Base-by-base conservation (phyloP, 2,329 filamentous ascomycete species). In the Colletotrichum camelliae region DNA sequence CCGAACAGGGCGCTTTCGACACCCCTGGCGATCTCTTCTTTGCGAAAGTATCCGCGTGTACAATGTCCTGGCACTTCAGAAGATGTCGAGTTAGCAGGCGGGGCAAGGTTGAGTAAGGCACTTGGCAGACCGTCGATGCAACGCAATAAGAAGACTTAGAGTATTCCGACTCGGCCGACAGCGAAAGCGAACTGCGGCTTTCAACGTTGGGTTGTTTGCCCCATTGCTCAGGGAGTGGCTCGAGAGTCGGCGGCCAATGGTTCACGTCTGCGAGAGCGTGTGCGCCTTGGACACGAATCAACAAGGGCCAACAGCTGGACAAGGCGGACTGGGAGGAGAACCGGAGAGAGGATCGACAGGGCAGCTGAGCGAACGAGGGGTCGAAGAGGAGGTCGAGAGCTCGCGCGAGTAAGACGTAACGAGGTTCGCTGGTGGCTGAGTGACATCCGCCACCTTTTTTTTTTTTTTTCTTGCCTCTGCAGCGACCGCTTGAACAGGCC, bases 271-370 rank as follows among this genome's bases (percentile, higher is more conserved):
- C 31, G 39, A 39, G 37, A 24, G 24, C 31, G 37, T 75, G 57
- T 72, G 62, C 39, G 69, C 62, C 72, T 72, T 21, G 61, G 55
- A 33, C 18, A 16, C 48, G 55, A 57, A 48, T 48, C 29, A 55
- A 73, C 69, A 64, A 29, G 73, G 74, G 64, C 74, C 74, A 74
- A 48, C 58, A 65, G 43, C 64, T 73, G 70, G 37, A 74, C 74
- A 76, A 76, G 74, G 74, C 74, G 74, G 58, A 74, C 57, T 75
- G 39, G 16, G 18, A 58, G 18, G 37, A 73, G 57, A 35, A 48
- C 7, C 58, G 3, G 5, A 24, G 33, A 37, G 60, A 21, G 29
- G 29, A 62, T 21, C 16, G 31, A 60, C 57, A 60, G 57, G 57
- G 60, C 31, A 62, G 60, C 60, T 62, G 70, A 62, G 67, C 57